Evolutionary conservation across 73 alveolate genomes (phyloP).

Genomic region (Symbiodinium natans): DNA sequence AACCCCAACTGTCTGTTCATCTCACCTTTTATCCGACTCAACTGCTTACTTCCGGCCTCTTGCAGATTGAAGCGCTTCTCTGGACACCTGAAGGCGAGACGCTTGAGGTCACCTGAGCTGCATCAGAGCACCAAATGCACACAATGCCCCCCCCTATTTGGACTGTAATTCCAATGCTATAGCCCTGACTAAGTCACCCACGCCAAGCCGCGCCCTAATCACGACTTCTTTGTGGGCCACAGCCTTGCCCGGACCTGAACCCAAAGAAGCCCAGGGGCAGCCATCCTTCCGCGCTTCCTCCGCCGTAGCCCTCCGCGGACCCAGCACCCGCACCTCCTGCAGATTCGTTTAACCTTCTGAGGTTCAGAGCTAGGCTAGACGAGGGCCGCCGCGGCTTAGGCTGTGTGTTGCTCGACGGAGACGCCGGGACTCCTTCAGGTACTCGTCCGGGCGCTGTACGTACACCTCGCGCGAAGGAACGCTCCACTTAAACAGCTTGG

Average conservation of each 20-base stretch:
- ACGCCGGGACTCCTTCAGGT: conserved; percentile 34
- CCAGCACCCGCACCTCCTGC: conserved; percentile 84
- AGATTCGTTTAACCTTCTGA: too few relatives aligned
- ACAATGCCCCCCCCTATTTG: too few relatives aligned
- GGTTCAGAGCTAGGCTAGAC: too few relatives aligned
- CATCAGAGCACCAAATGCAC: too few relatives aligned
- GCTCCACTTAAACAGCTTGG: too few relatives aligned
- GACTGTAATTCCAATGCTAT: too few relatives aligned
- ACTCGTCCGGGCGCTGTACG: conserved; percentile 46
- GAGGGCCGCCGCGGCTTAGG: too few relatives aligned
- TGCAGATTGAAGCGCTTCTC: conserved; percentile 76
- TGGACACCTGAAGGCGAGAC: conserved; percentile 35
- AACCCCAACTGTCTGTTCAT: too few relatives aligned
- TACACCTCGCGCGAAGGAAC: conserved; percentile 6
- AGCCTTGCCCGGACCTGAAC: background rate
- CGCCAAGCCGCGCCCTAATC: too few relatives aligned
- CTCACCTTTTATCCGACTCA: background rate
- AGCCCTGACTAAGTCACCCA: too few relatives aligned
- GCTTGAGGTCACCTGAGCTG: conserved; percentile 69
- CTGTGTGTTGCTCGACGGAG: too few relatives aligned
- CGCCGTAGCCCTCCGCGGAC: conserved; percentile 50
- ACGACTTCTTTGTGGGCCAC: too few relatives aligned
- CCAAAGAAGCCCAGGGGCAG: conserved; percentile 17
- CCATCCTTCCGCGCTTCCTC: conserved; percentile 88
- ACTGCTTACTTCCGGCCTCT: background rate